Base-by-base conservation (phyloP, 2,329 filamentous ascomycete species). In the Phialophora verrucosa region DNA sequence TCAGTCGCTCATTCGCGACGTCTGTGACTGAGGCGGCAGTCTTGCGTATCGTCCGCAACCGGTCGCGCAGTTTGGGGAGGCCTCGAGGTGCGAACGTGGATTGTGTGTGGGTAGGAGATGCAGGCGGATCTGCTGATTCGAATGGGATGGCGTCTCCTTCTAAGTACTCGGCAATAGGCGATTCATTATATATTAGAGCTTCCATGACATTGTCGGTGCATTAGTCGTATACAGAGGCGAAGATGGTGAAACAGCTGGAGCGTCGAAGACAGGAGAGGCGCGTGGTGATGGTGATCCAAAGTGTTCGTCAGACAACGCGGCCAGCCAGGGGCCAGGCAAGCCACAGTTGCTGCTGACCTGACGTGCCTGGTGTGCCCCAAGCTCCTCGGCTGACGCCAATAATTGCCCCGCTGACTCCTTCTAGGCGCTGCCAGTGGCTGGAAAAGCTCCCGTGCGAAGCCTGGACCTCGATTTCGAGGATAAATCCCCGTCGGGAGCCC, bases 151-250 rank as follows among this genome's bases (percentile, higher is more conserved):
- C 81, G 82, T 75, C 80, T 95, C 93, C 93, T 87, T 93, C 90
- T 73, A 97, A 88, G 81, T 95, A 95, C 75, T 91, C 88, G 76
- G 92, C 93, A 80, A 97, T 85, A 74, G 93, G 93, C 77, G 91
- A 91, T 81, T 93, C 89, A 81, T 95, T 88, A 80, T 91, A 91
- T 73, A 97, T 88, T 74, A 97, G 85, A 75, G 91, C 88, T 85
- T 97, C 93, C 93, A 97, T 95, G 78, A 73, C 79, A 73, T 72
- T 64, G 61, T 71, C 62, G 66, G 56, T 50, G 35, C 51, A 49
- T 61, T 55, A 35, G 27, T 8, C 4, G 53, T 32, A 35, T 31
- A 47, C 23, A 63, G 59, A 47, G 32, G 58, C 23, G 55, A 55
- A 49, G 57, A 66, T 56, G 54, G n/a, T 29, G 50, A 49, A 51